phyloP scores from a whole-genome alignment of 2,329 filamentous ascomycete species.

The Knufia fluminis region DNA sequence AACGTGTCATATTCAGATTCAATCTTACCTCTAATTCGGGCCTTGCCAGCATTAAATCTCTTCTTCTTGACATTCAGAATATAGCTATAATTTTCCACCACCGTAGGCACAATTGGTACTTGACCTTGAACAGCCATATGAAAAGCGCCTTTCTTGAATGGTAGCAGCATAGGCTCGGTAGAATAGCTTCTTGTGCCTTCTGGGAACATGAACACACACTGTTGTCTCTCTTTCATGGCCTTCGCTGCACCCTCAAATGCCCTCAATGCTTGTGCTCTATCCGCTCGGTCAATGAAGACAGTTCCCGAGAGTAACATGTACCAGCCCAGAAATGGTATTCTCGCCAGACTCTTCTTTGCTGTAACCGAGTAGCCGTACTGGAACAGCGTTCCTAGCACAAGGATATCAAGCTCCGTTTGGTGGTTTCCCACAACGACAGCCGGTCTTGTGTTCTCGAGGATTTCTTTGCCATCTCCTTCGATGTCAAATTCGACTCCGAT shows the following conservation, averaged over 20 bases:
- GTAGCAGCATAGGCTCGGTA: conserved; percentile 67
- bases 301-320: conserved; percentile 83
- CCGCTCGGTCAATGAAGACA: conserved; percentile 90
- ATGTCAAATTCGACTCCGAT: conserved; percentile 69
- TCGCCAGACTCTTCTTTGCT: conserved; percentile 75
- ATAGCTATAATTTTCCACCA: conserved; percentile 70
- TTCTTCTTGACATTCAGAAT: conserved; percentile 55
- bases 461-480: conserved; percentile 53
- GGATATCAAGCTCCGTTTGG: conserved; percentile 89
- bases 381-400: conserved; percentile 83
- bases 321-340: conserved; percentile 79
- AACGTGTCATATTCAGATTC: not conserved
- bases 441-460: conserved; percentile 59
- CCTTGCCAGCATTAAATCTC: conserved; percentile 57
- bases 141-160: conserved; percentile 99
- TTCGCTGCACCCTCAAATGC: conserved; percentile 76
- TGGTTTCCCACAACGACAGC: conserved; percentile 92
- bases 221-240: conserved; percentile 63
- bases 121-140: conserved; percentile 90
- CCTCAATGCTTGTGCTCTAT: conserved; percentile 68
- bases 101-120: conserved; percentile 82
- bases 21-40: conserved; percentile 62
- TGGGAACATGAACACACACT: conserved; percentile 49
- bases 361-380: conserved; percentile 88
- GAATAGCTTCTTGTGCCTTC: conserved; percentile 91